Percentiles rank a stretch among this genome's conserved stretches.
phyloP scores from a whole-genome alignment of 352 stramenopile species.

The Aphanomyces invadans region DNA sequence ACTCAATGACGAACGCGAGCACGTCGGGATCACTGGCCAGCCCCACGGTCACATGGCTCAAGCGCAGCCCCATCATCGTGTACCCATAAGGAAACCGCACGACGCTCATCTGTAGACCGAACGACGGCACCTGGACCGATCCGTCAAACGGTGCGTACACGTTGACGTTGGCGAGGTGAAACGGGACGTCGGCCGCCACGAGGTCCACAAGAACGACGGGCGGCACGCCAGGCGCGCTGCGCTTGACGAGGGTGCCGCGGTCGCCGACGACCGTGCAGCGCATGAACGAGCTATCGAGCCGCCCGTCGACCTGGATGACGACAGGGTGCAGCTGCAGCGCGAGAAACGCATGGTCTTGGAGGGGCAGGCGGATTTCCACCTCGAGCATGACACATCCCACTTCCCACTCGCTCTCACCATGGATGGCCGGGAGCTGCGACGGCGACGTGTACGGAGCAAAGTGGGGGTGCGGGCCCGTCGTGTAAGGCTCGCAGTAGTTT shows the following conservation, averaged over 20 bases:
- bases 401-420: slow-evolving; percentile 5
- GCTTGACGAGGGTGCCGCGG: background rate
- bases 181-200: background rate
- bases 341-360: background rate
- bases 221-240: background rate
- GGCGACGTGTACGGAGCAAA: background rate
- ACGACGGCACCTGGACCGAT: background rate
- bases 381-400: slow-evolving; percentile 3
- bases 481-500: background rate
- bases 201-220: background rate
- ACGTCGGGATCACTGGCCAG: background rate
- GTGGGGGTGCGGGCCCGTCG: background rate
- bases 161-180: background rate
- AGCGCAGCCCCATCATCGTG: slow-evolving; percentile 10
- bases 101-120: slow-evolving; percentile 9
- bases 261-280: background rate
- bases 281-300: slow-evolving; percentile 11
- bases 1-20: slow-evolving; percentile 15
- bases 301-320: background rate
- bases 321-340: background rate
- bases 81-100: slow-evolving; percentile 20
- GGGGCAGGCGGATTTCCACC: slow-evolving; percentile 2
- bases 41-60: background rate
- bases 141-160: background rate
- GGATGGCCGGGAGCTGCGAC: background rate